Percentiles rank a stretch among this genome's conserved stretches.
Conservation (phyloP, 352 stramenopile species). For the Globisporangium ultimum region DNA sequence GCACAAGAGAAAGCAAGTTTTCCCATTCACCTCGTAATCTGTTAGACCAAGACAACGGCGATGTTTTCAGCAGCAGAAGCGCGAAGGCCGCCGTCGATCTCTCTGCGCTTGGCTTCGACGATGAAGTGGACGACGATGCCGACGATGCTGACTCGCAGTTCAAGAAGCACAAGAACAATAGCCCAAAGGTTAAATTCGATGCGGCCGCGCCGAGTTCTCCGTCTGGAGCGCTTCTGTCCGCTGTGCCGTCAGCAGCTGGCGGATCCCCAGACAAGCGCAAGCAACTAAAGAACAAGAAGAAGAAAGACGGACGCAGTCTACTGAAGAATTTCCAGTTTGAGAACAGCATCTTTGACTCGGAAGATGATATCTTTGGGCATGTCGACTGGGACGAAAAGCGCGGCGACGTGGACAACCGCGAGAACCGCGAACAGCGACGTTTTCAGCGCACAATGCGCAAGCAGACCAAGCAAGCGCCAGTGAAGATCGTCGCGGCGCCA, state of each 20-base stretch:
- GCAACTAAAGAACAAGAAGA: constrained; percentile 68
- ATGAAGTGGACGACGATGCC: constrained; percentile 13
- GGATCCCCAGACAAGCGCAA: constrained; percentile 35
- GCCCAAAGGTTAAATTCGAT: constrained; percentile 14
- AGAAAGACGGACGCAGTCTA: constrained; percentile 66
- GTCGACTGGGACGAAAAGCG: constrained; percentile 65
- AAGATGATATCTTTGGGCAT: constrained; percentile 67
- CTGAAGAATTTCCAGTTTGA: constrained; percentile 86
- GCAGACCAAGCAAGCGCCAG: constrained; percentile 34
- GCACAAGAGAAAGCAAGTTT: constrained; percentile 1
- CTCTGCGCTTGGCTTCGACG: constrained; percentile 46
- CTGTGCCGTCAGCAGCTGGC: constrained; percentile 13
- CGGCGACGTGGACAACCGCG: constrained; percentile 18
- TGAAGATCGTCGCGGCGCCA: constrained; percentile 31
- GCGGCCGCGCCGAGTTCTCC: too few relatives aligned
- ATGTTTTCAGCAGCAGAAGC: constrained; percentile 25
- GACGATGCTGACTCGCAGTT: constrained; percentile 20
- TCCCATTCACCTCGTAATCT: not conserved
- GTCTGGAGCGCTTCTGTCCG: constrained; percentile 26
- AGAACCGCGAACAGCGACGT: constrained; percentile 61
- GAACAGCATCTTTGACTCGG: constrained; percentile 78
- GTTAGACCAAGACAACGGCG: constrained; percentile 14
- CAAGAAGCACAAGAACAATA: constrained; percentile 38
- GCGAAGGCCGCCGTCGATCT: constrained; percentile 28
- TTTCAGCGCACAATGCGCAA: constrained; percentile 59